Base-by-base conservation (phyloP, 1,284 basidiomycete genomes). In the Puccinia polysora region DNA sequence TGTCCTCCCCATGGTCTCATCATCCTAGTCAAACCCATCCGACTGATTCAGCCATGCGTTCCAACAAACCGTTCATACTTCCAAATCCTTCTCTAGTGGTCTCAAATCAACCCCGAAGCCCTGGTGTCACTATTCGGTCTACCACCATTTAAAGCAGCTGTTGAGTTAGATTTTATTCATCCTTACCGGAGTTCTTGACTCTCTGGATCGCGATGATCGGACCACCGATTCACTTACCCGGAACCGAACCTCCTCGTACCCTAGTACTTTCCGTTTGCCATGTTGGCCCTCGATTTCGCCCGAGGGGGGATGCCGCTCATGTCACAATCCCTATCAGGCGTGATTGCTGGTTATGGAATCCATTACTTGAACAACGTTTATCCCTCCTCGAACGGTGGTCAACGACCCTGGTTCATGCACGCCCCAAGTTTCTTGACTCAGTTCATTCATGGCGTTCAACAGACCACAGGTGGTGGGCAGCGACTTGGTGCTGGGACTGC, bases 1-100 rank as follows among this genome's bases (percentile, higher is more conserved):
- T 56, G 5, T 2, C 20, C 2, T 25, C 20, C 18, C 53, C 18
- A 4, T 32, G n/a, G n/a, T n/a, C n/a, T n/a, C n/a, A n/a, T n/a
- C n/a, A n/a, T n/a, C n/a, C n/a, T n/a, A n/a, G n/a, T n/a, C n/a
- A n/a, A n/a, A n/a, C n/a, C n/a, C n/a, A n/a, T n/a, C n/a, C n/a
- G n/a, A n/a, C n/a, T n/a, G n/a, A n/a, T n/a, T n/a, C n/a, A n/a
- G n/a, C n/a, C n/a, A n/a, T n/a, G n/a, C n/a, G n/a, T n/a, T n/a
- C n/a, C n/a, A n/a, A n/a, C n/a, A n/a, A n/a, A n/a, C n/a, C n/a
- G n/a, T n/a, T n/a, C n/a, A n/a, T n/a, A n/a, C n/a, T n/a, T n/a
- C n/a, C n/a, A n/a, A n/a, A n/a, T n/a, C n/a, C n/a, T n/a, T n/a
- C 15, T 50, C 30, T 40, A 71, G 68, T 72, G 69, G 69, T 72